phyloP scores from a whole-genome alignment of 164 flowering plant genomes.

The Liquidambar formosana region DNA sequence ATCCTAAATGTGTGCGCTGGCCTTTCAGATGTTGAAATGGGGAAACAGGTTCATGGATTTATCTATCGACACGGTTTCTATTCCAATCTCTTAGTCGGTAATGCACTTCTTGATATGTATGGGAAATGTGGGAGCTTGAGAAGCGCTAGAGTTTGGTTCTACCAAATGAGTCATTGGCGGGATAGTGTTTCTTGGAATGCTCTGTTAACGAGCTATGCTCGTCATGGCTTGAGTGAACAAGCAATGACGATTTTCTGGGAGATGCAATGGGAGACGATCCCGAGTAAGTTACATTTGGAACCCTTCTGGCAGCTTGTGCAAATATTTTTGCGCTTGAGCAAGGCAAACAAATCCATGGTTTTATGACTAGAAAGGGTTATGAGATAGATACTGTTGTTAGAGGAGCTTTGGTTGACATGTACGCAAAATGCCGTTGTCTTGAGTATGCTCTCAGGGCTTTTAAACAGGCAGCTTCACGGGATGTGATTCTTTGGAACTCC shows the following conservation, averaged over 20 bases:
- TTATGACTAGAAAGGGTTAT: constrained; percentile 51
- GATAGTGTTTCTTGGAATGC: constrained; percentile 56
- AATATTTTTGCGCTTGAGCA: constrained; percentile 45
- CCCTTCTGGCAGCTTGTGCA: constrained; percentile 59
- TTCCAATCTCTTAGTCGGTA: constrained; percentile 33
- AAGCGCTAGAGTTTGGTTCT: constrained; percentile 38
- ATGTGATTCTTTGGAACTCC: constrained; percentile 42
- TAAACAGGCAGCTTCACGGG: constrained; percentile 22
- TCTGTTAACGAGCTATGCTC: constrained; percentile 41
- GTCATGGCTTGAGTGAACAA: constrained; percentile 50
- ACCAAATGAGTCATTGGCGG: constrained; percentile 35
- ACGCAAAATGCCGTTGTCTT: constrained; percentile 47
- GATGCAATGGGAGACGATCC: constrained; percentile 54
- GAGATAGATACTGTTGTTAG: constrained; percentile 38
- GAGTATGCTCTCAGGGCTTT: constrained; percentile 39
- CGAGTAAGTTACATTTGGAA: constrained; percentile 49
- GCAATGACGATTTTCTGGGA: constrained; percentile 40
- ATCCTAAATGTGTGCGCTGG: constrained; percentile 50
- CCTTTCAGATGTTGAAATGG: constrained; percentile 45
- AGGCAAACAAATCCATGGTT: constrained; percentile 65
- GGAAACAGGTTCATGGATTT: constrained; percentile 64
- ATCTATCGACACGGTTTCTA: constrained; percentile 44
- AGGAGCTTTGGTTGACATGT: constrained; percentile 64
- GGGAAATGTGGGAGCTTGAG: constrained; percentile 59
- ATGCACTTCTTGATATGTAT: constrained; percentile 67